Conservation (phyloP, 179 eudicot species). For the Actinidia chinensis region DNA sequence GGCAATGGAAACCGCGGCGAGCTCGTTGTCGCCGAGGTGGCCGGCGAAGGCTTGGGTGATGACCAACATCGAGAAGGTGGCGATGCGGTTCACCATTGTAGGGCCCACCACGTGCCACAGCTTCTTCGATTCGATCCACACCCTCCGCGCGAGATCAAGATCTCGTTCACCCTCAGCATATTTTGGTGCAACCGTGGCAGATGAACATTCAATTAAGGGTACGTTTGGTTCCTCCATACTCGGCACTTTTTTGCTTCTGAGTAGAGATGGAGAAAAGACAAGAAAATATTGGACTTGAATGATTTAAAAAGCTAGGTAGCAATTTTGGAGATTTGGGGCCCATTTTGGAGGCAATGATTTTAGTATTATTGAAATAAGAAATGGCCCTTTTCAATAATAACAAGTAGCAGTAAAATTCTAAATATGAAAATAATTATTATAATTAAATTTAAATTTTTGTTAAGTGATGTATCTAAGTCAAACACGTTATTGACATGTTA, state of each 20-base stretch:
- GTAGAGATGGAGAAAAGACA: no score
- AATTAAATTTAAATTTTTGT: no score
- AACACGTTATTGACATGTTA: no score
- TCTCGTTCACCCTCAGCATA: background rate
- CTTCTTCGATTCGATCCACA: slow-evolving; percentile 22
- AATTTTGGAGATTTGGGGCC: no score
- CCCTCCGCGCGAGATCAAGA: background rate
- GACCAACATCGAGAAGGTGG: slow-evolving; percentile 18
- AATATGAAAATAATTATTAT: no score
- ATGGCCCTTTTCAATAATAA: no score
- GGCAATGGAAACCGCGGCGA: slow-evolving; percentile 22
- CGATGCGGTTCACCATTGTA: slow-evolving; percentile 18
- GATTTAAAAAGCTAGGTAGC: no score
- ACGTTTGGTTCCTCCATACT: background rate
- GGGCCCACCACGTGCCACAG: slow-evolving; percentile 21
- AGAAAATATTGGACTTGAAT: no score
- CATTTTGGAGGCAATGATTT: no score
- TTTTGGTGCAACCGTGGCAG: background rate
- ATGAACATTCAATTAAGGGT: slow-evolving; percentile 11
- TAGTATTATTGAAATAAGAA: no score
- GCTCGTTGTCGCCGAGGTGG: slow-evolving; percentile 23
- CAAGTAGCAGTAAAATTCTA: no score
- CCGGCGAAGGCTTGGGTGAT: slow-evolving; percentile 23
- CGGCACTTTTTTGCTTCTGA: background rate
- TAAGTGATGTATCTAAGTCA: no score